phyloP scores from a whole-genome alignment of 1,139 yeast species.

The Candida sanyaensis region DNA sequence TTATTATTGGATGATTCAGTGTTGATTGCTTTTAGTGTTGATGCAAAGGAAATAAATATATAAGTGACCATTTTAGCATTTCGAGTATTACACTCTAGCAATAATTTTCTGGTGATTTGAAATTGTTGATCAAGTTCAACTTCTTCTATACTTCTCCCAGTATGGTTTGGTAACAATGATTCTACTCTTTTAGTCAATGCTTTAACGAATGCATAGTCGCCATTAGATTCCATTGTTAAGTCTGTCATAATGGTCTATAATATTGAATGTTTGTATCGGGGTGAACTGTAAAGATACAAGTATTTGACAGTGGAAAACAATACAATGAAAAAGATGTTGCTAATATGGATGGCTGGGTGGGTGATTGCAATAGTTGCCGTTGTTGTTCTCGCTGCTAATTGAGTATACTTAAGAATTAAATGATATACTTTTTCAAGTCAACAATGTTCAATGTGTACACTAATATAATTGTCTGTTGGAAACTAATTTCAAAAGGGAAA shows the following conservation, averaged over 20 bases:
- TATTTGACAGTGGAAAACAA: neutral
- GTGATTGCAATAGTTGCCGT: no score
- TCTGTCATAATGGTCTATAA: constrained; percentile 3
- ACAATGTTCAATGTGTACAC: no score
- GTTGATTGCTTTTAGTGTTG: constrained; percentile 27
- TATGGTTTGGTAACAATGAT: constrained; percentile 38
- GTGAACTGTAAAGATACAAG: neutral
- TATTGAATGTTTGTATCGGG: neutral
- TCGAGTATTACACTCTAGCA: constrained; percentile 23
- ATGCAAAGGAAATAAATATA: constrained; percentile 15
- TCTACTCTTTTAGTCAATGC: constrained; percentile 30
- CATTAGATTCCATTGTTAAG: neutral
- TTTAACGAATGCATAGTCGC: constrained; percentile 16
- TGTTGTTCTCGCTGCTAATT: no score
- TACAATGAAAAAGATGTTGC: neutral
- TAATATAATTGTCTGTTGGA: no score
- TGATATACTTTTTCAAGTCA: no score
- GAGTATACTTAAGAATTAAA: no score
- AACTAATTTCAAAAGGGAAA: no score
- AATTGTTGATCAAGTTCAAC: constrained; percentile 47
- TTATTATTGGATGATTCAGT: constrained; percentile 27
- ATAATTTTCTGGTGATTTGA: constrained; percentile 30
- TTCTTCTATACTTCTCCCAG: constrained; percentile 44
- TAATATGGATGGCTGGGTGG: neutral
- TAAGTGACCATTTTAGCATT: constrained; percentile 17